Base-by-base conservation (phyloP, 805 yeast species). In the Brettanomyces anomalus region DNA sequence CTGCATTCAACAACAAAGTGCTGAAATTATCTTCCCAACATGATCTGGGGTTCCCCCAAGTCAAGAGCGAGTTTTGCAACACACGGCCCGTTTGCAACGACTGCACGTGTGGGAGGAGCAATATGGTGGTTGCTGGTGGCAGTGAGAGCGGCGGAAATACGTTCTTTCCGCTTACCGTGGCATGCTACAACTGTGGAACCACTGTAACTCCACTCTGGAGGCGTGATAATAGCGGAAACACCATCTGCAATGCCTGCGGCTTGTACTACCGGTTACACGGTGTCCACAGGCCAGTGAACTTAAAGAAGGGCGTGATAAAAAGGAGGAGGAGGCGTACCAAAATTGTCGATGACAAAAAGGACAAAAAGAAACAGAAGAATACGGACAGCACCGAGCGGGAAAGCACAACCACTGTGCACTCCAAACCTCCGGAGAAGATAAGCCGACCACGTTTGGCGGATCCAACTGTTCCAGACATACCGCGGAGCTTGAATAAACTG, bases 231-330 rank as follows among this genome's bases (percentile, higher is more conserved):
- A 79, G 85, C 19, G 90, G 89, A 24, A 76, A 79, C 52, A 85
- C 88, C 32, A 72, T 89, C 35, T 89, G 97, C 60, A 89, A 89
- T 64, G 97, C 97, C 2, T 87, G 96, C 67, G 96, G 96, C 0
- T 67, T 87, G 44, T 87, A 88, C 54, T 70, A 86, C 51, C 89
- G 89, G 66, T 71, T 89, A 32, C 97, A 89, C 58, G 96, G 96
- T 33, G 65, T 57, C 15, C 58, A 59, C 14, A 52, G 66, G 43
- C 64, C 65, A 1, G 79, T 78, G 15, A 76, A 76, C 45, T 73
- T 85, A 83, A 82, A 83, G 53, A 73, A 81, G 51, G 69, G 72
- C 43, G 77, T 85, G 36, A 85, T 85, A 48, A 84, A 83, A 58
- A 71, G 95, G 52, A 68, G 95, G 44, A 81, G 77, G 49, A 70